These are phyloP conservation scores for Macadamia tetraphylla DNA, from an alignment of 164 flowering plant species.

Conservation along the genomic window DNA sequence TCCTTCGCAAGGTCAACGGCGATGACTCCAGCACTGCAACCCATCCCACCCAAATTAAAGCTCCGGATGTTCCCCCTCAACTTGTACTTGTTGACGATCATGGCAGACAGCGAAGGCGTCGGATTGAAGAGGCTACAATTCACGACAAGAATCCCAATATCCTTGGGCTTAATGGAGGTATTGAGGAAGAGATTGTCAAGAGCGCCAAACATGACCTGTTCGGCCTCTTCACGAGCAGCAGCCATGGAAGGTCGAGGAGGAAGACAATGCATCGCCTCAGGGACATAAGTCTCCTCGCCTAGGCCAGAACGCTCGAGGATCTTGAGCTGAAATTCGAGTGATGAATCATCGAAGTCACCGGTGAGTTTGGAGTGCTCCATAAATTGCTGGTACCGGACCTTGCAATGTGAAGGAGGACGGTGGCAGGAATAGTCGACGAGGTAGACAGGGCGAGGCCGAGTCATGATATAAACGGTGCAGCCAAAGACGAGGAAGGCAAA, in stretches of 20 bases:
- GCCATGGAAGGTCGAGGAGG: neutral
- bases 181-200: neutral
- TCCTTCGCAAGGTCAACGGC: neutral
- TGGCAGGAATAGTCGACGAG: neutral
- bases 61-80: neutral
- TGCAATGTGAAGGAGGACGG: neutral
- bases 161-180: neutral
- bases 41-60: neutral
- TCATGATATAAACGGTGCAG: neutral
- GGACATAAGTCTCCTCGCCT: neutral
- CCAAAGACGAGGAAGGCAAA: neutral
- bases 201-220: conserved; percentile 1
- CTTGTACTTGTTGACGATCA: neutral
- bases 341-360: neutral
- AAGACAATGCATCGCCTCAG: neutral
- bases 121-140: neutral
- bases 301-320: neutral
- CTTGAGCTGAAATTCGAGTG: neutral
- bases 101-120: neutral
- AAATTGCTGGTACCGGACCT: neutral
- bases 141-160: conserved; percentile 1
- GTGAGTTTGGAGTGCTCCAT: conserved; percentile 1
- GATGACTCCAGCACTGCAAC: neutral
- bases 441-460: neutral
- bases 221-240: neutral